phyloP scores from a whole-genome alignment of 2,329 filamentous ascomycete genomes.

The Penicillium janthinellum region DNA sequence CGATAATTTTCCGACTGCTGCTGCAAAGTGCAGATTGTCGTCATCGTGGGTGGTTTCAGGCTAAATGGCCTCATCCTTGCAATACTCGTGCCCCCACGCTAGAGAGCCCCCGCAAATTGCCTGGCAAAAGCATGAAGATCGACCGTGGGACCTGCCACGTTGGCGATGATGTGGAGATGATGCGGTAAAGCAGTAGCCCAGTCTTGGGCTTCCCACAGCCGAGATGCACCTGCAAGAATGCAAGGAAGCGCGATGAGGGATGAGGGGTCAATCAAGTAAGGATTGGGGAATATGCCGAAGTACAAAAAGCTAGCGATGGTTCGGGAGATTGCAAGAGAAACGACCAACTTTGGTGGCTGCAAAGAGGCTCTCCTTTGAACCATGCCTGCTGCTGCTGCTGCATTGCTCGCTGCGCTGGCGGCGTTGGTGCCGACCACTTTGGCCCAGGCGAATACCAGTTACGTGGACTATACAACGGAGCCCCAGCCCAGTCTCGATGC shows the following conservation, averaged over 20 bases:
- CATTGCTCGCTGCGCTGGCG: slow-evolving; percentile 23
- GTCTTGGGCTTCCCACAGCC: not conserved
- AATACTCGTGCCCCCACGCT: not conserved
- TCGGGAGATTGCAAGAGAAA: not conserved
- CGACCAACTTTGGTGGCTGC: not conserved
- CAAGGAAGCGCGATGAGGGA: not conserved
- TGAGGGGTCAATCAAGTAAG: not conserved
- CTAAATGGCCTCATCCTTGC: slow-evolving; percentile 5
- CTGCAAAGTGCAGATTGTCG: not conserved
- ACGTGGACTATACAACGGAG: slow-evolving; percentile 30
- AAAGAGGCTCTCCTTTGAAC: not conserved
- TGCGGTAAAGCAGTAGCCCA: not conserved
- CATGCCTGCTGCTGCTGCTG: slow-evolving; percentile 19
- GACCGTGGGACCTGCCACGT: slow-evolving; percentile 25
- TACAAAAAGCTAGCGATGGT: not conserved
- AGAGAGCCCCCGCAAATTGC: slow-evolving; percentile 13
- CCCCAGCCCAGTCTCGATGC: slow-evolving; percentile 29
- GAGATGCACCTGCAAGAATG: not conserved
- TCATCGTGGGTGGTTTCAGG: slow-evolving; percentile 7
- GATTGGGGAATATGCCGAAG: not conserved
- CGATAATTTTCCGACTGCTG: not conserved
- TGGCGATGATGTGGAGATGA: slow-evolving; percentile 8
- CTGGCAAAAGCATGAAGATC: slow-evolving; percentile 19
- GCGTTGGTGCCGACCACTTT: slow-evolving; percentile 25
- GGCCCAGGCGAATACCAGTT: slow-evolving; percentile 32